phyloP scores from a whole-genome alignment of 73 alveolate species.

The Effrenium voratum region DNA sequence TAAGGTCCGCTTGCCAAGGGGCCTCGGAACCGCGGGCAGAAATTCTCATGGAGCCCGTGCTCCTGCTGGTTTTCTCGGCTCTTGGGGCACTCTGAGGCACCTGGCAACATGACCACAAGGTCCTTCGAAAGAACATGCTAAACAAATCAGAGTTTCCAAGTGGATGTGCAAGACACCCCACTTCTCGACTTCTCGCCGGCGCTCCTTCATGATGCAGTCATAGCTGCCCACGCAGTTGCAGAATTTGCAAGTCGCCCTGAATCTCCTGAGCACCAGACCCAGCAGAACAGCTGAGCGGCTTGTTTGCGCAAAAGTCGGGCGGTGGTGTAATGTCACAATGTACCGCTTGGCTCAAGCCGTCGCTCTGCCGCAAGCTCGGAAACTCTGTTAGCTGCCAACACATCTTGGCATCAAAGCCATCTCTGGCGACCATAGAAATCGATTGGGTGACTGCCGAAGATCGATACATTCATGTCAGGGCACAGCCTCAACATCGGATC shows the following conservation, averaged over 20 bases:
- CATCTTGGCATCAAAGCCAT: too few species aligned
- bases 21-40: conserved; percentile 39
- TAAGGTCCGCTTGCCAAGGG: not conserved
- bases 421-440: too few species aligned
- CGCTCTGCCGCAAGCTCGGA: not conserved
- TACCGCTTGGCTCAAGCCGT: not conserved
- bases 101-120: not conserved
- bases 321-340: too few species aligned
- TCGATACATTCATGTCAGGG: not conserved
- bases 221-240: conserved; percentile 29
- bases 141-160: not conserved
- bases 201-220: not conserved
- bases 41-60: conserved; percentile 21
- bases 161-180: not conserved
- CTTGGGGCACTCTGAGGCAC: not conserved
- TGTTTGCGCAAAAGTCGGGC: too few species aligned
- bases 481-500: too few species aligned
- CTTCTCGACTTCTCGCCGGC: not conserved
- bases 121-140: not conserved
- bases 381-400: not conserved
- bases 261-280: conserved; percentile 15
- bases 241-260: conserved; percentile 7
- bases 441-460: not conserved
- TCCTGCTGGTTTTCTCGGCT: not conserved
- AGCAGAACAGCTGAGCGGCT: too few species aligned